Conservation (phyloP, 2,329 filamentous ascomycete genomes). For the Beauveria scarabaeidicola region DNA sequence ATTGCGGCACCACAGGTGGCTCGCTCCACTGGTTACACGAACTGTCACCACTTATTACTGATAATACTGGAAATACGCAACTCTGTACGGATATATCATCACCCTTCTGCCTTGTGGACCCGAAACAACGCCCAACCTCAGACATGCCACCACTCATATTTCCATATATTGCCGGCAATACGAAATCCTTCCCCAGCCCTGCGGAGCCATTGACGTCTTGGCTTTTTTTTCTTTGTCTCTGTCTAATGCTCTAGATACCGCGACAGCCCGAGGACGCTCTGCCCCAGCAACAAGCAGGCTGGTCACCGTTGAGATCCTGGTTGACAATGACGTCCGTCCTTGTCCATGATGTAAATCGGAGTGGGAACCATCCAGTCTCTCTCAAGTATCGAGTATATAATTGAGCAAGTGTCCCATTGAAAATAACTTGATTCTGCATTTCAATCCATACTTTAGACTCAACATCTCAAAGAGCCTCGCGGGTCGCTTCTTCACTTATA, state of each 20-base stretch:
- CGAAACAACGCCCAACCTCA: not conserved
- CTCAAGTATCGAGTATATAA: slow-evolving; percentile 5
- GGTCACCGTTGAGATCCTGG: not conserved
- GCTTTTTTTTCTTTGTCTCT: not conserved
- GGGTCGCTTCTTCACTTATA: not conserved
- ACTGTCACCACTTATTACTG: too few relatives aligned
- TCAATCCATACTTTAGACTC: not conserved
- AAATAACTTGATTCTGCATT: not conserved
- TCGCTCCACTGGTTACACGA: too few relatives aligned
- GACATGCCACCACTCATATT: not conserved
- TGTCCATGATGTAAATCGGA: not conserved
- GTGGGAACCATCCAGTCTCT: not conserved
- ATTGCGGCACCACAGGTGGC: too few relatives aligned
- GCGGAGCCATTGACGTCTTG: slow-evolving; percentile 6
- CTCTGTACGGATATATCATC: too few relatives aligned
- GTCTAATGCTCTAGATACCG: not conserved
- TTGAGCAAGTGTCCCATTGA: not conserved
- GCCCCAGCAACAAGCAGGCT: not conserved
- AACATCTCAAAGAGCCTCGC: not conserved
- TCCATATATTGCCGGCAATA: slow-evolving; percentile 7
- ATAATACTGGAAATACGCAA: too few relatives aligned
- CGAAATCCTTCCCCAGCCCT: slow-evolving; percentile 2
- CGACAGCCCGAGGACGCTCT: not conserved
- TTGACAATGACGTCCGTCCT: slow-evolving; percentile 9
- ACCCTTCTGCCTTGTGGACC: not conserved